These are phyloP conservation scores for Zymoseptoria ardabiliae DNA, from an alignment of 2,329 filamentous ascomycete species.

Conservation along the genomic window DNA sequence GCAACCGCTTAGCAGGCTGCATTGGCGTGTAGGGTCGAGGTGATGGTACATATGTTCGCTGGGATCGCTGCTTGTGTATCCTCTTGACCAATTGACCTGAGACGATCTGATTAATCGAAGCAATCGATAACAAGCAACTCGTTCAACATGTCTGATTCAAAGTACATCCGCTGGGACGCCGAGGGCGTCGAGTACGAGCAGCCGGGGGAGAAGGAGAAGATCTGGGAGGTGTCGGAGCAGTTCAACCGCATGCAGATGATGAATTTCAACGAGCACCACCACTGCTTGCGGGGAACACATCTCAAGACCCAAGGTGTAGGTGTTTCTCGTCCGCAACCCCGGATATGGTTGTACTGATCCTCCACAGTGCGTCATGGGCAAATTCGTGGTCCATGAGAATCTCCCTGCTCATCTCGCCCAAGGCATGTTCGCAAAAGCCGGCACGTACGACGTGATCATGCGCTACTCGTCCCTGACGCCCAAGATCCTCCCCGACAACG, in stretches of 20 bases:
- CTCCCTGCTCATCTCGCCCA: conserved; percentile 31
- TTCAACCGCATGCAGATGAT: conserved; percentile 35
- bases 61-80: not conserved
- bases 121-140: not conserved
- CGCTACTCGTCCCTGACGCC: conserved; percentile 33
- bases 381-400: conserved; percentile 27
- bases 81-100: not conserved
- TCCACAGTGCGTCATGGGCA: conserved; percentile 27
- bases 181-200: conserved; percentile 29
- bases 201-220: conserved; percentile 29
- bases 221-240: conserved; percentile 32
- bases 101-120: not conserved
- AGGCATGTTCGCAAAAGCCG: conserved; percentile 31
- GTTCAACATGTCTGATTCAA: not conserved
- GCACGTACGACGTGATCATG: conserved; percentile 31
- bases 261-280: conserved; percentile 34
- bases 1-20: not conserved
- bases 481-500: conserved; percentile 32
- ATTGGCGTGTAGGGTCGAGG: not conserved
- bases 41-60: not conserved
- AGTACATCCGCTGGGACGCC: conserved; percentile 26
- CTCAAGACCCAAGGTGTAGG: conserved; percentile 30
- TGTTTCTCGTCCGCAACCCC: not conserved
- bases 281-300: conserved; percentile 33
- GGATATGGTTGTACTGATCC: not conserved